phyloP scores from a whole-genome alignment of 2,329 filamentous ascomycete genomes.

The Dactylonectria macrodidyma region DNA sequence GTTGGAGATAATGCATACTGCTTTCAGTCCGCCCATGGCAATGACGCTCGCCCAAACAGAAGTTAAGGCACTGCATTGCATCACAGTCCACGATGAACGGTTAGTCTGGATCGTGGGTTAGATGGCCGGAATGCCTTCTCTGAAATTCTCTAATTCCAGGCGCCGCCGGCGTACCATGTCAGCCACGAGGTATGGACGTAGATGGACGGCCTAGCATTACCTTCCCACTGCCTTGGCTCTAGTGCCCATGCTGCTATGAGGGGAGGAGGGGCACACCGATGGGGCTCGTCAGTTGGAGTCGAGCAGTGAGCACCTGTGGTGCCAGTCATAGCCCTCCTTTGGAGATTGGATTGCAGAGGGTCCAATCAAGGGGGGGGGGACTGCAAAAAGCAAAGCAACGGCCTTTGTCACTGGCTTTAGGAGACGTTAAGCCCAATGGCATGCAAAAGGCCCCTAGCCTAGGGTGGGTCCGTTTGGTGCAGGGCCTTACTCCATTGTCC shows the following conservation, averaged over 20 bases:
- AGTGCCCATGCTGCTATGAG: background rate
- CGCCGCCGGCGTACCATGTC: background rate
- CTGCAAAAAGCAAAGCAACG: conserved; percentile 42
- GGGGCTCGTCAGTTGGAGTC: conserved; percentile 10
- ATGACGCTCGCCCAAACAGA: background rate
- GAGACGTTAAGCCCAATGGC: conserved; percentile 33
- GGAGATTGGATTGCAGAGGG: conserved; percentile 36
- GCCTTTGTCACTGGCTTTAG: conserved; percentile 36
- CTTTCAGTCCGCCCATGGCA: background rate
- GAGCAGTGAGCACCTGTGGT: conserved; percentile 1
- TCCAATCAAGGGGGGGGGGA: conserved; percentile 38
- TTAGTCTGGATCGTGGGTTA: background rate
- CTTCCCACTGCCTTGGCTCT: background rate
- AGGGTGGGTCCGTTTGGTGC: conserved; percentile 30
- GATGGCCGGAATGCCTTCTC: background rate
- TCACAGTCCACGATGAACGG: background rate
- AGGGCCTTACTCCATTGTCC: conserved; percentile 35
- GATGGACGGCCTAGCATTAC: background rate
- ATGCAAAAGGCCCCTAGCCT: conserved; percentile 32
- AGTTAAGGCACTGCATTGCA: background rate
- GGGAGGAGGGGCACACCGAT: conserved; percentile 1
- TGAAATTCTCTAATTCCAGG: background rate
- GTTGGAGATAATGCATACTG: background rate
- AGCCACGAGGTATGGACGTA: background rate
- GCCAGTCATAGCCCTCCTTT: conserved; percentile 18